These are phyloP conservation scores for Nakaseomyces uthaithaninus DNA, from an alignment of 1,139 yeast species.

Conservation along the genomic window DNA sequence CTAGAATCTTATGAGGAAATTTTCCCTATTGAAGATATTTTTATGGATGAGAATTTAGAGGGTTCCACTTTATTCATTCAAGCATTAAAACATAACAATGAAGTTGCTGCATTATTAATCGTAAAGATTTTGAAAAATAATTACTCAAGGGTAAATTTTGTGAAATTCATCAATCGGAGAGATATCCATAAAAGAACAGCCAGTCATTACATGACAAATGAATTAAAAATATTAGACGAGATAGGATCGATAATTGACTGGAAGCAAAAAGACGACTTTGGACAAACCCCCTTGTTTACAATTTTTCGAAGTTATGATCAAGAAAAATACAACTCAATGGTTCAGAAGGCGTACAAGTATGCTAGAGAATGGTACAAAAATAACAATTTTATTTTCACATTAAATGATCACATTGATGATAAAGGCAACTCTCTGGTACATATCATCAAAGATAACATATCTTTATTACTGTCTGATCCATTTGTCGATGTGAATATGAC, in stretches of 20 bases:
- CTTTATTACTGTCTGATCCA: conserved; percentile 36
- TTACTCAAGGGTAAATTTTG: conserved; percentile 41
- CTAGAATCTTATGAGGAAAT: conserved; percentile 42
- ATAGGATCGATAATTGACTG: conserved; percentile 61
- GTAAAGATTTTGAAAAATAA: conserved; percentile 40
- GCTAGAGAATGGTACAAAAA: conserved; percentile 38
- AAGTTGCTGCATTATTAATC: conserved; percentile 41
- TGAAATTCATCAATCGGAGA: conserved; percentile 41
- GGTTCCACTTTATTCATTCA: conserved; percentile 51
- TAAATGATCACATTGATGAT: conserved; percentile 57
- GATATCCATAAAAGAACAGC: conserved; percentile 49
- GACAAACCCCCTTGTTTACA: conserved; percentile 75
- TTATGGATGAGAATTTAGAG: conserved; percentile 51
- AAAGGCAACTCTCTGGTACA: conserved; percentile 74
- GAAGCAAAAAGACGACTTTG: conserved; percentile 57
- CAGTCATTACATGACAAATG: conserved; percentile 70
- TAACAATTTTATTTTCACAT: conserved; percentile 34
- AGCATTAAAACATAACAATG: conserved; percentile 51
- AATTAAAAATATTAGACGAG: conserved; percentile 42
- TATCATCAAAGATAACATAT: conserved; percentile 44
- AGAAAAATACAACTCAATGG: conserved; percentile 45
- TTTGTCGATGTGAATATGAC: conserved; percentile 52
- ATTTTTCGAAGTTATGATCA: conserved; percentile 80
- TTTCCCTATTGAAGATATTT: conserved; percentile 57
- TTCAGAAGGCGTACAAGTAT: conserved; percentile 41